phyloP scores from a whole-genome alignment of 1,139 yeast species.

The Sugiyamaella paludigena region DNA sequence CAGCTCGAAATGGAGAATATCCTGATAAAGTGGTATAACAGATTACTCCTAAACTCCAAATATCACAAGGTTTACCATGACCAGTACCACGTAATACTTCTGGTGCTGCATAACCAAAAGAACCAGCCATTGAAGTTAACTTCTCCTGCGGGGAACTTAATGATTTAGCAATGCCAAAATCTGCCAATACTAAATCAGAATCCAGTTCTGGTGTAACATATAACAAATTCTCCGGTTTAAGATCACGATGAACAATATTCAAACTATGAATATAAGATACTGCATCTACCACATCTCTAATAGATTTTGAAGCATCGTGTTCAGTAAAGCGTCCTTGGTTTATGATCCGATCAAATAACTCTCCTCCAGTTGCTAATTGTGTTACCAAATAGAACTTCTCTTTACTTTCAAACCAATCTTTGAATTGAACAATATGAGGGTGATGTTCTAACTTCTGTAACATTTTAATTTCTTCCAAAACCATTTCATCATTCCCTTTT shows the following conservation, averaged over 20 bases:
- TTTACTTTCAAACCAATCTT: slow-evolving; percentile 85
- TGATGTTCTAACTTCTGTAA: slow-evolving; percentile 59
- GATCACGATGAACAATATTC: slow-evolving; percentile 84
- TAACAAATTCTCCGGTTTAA: slow-evolving; percentile 85
- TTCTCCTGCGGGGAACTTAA: slow-evolving; percentile 59
- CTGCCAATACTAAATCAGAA: slow-evolving; percentile 78
- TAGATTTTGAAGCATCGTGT: slow-evolving; percentile 69
- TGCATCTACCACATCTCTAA: slow-evolving; percentile 71
- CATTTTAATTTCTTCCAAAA: slow-evolving; percentile 71
- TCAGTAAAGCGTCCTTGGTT: slow-evolving; percentile 78
- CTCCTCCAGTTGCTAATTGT: slow-evolving; percentile 87
- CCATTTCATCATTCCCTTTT: slow-evolving; percentile 68
- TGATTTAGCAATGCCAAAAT: slow-evolving; percentile 87
- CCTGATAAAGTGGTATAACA: slow-evolving; percentile 90
- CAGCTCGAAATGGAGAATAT: slow-evolving; percentile 87
- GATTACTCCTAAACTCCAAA: slow-evolving; percentile 91
- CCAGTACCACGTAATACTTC: slow-evolving; percentile 76
- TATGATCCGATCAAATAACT: slow-evolving; percentile 79
- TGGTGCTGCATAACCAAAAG: slow-evolving; percentile 93
- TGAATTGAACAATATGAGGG: slow-evolving; percentile 77
- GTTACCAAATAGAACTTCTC: slow-evolving; percentile 47
- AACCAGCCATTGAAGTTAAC: slow-evolving; percentile 78
- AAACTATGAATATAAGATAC: slow-evolving; percentile 66
- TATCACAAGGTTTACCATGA: slow-evolving; percentile 89
- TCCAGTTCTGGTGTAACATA: slow-evolving; percentile 55